Evolutionary conservation across 2,329 filamentous ascomycete species (phyloP).

Genomic region (Mycosphaerella arachidis): DNA sequence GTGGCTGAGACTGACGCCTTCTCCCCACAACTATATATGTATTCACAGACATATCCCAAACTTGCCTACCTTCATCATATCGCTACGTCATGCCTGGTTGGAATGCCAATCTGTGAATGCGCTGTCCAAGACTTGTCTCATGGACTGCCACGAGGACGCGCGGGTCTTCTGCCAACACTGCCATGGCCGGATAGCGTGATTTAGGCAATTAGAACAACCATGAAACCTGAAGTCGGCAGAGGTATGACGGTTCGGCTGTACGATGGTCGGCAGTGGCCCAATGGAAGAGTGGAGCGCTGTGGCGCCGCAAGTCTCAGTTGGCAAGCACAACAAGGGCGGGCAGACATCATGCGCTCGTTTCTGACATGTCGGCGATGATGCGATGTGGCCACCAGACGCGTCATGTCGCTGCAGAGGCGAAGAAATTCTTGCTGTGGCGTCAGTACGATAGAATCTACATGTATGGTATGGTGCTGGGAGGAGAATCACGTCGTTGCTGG

Average conservation of each 20-base stretch:
- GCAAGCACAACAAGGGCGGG: too few species aligned
- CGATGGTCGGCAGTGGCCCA: neutral
- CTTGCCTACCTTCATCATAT: conserved; percentile 1
- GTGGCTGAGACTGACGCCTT: neutral
- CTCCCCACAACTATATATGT: neutral
- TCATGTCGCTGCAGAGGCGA: neutral
- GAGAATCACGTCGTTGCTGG: neutral
- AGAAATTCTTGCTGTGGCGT: neutral
- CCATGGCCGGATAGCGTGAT: neutral
- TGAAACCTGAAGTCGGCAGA: neutral
- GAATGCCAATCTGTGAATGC: neutral
- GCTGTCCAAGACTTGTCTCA: neutral
- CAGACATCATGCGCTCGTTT: neutral
- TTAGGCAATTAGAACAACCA: neutral
- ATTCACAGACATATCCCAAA: neutral
- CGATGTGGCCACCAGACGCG: neutral
- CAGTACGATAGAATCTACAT: neutral
- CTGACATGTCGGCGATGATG: neutral
- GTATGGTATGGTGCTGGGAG: neutral
- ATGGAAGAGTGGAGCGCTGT: neutral
- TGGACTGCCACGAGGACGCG: neutral
- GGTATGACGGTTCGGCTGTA: neutral
- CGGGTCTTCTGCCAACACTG: neutral
- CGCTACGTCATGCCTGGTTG: neutral
- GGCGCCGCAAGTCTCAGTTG: neutral